Conservation (phyloP, 768 basidiomycete species). For the Boletellus emodensis region DNA sequence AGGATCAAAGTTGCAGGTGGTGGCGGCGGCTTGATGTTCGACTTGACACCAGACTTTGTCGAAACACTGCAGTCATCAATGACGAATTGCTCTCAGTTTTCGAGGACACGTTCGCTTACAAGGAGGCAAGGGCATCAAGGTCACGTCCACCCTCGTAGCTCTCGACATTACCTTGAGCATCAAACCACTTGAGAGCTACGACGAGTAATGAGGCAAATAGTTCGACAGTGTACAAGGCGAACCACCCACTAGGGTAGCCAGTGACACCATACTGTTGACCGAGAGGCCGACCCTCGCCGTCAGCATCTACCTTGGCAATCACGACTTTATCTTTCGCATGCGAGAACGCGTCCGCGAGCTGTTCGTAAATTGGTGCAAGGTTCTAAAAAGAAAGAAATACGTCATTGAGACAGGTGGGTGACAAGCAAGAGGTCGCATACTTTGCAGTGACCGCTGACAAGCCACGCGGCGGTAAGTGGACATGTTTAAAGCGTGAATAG, state of each 20-base stretch:
- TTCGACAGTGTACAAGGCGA: neutral
- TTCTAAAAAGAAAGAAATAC: conserved; percentile 44
- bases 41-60: conserved; percentile 73
- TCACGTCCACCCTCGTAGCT: conserved; percentile 79
- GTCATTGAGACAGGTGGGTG: neutral
- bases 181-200: conserved; percentile 89
- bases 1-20: conserved; percentile 66
- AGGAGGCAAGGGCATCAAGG: conserved; percentile 67
- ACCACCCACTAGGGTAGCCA: conserved; percentile 77
- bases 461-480: conserved; percentile 1
- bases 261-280: conserved; percentile 76
- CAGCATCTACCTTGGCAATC: conserved; percentile 91
- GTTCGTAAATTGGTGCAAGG: conserved; percentile 84
- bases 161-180: conserved; percentile 58
- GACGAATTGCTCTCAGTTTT: neutral
- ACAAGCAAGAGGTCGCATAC: conserved; percentile 34
- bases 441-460: conserved; percentile 78
- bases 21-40: conserved; percentile 83
- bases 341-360: conserved; percentile 83
- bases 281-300: conserved; percentile 75
- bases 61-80: conserved; percentile 51
- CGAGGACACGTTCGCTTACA: conserved; percentile 45
- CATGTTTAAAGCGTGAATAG: neutral
- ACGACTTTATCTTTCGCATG: conserved; percentile 78
- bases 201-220: conserved; percentile 7